Base-by-base conservation (phyloP, 2,329 filamentous ascomycete genomes). In the Colletotrichum incanum region DNA sequence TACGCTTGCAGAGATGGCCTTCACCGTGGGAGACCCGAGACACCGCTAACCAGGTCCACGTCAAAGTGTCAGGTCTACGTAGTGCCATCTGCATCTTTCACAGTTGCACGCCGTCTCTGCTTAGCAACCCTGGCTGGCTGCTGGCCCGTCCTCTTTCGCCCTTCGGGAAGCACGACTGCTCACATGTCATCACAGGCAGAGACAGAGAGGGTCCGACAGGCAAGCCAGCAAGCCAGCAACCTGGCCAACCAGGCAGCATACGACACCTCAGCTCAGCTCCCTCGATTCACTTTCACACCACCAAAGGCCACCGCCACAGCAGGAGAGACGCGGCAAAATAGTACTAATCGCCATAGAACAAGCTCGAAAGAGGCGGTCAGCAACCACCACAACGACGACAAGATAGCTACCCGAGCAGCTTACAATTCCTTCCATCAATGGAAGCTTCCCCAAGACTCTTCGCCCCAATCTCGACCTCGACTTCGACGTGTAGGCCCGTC, bases 1-100 rank as follows among this genome's bases (percentile, higher is more conserved):
- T 65, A 72, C 70, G 70, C 70, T 70, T 72, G 65, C 65, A 62
- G 70, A 72, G 65, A 60, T 72, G 68, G 52, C 59, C 37, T 28
- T 56, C 41, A 41, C 50, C 41, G 68, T 55, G 50, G 65, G 56
- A 54, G 31, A 56, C 23, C 63, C 70, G 65, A 72, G 70, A 72
- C 70, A 70, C 43, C 43, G 37, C 70, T 72, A 72, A 65, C 60
- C 41, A 31, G n/a, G 54, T 49, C 65, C 65, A 72, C 63, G 60
- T 72, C 66, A 37, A 72, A 60, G 70, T 72, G 70, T 70, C 59
- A 72, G 31, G 54, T 45, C 54, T 43, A 49, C 59, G 39, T 61
- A 70, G 65, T 49, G 66, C 43, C 52, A 55, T 49, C 54, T 34
- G 9, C 64, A 45, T 34, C 41, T 45, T 47, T 47, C 41, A 60